A percentile compares a stretch with the other conserved stretches of the same genome.
Evolutionary conservation across 73 alveolate species (phyloP).

Genomic region (Symbiodinium pilosum): DNA sequence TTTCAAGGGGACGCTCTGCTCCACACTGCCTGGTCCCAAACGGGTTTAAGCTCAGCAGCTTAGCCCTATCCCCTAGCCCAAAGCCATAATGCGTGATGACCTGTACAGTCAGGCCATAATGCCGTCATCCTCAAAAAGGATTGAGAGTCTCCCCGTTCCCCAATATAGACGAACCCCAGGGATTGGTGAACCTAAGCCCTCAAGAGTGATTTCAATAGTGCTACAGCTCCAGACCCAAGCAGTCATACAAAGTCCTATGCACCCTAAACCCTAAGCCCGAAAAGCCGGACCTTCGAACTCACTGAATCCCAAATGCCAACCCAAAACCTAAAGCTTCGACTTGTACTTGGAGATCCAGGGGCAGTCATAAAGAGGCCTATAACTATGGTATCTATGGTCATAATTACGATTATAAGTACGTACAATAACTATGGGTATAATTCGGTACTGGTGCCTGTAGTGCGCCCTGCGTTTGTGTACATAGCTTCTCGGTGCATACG

Average conservation of each 20-base stretch:
- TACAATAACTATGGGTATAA: too few relatives aligned
- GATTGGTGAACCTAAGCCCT: not conserved
- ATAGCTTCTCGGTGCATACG: too few relatives aligned
- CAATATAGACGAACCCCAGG: too few relatives aligned
- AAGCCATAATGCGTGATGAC: too few relatives aligned
- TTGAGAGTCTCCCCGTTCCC: too few relatives aligned
- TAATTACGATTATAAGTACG: not conserved
- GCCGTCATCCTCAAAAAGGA: too few relatives aligned
- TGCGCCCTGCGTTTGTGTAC: too few relatives aligned
- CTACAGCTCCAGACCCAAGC: not conserved
- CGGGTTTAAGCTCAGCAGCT: not conserved
- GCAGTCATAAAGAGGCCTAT: not conserved
- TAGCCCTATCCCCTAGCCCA: too few relatives aligned
- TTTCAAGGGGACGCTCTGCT: not conserved
- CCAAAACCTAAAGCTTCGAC: not conserved
- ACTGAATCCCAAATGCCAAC: not conserved
- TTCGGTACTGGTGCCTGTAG: too few relatives aligned
- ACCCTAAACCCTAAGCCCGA: not conserved
- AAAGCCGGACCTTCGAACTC: not conserved
- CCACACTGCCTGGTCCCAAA: slow-evolving; percentile 8
- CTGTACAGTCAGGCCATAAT: too few relatives aligned
- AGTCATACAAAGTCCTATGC: not conserved
- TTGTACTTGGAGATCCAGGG: not conserved
- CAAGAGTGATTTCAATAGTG: not conserved
- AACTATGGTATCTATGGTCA: not conserved